These are phyloP conservation scores for Candida andamanensis DNA, from an alignment of 805 yeast genomes.

Conservation along the genomic window DNA sequence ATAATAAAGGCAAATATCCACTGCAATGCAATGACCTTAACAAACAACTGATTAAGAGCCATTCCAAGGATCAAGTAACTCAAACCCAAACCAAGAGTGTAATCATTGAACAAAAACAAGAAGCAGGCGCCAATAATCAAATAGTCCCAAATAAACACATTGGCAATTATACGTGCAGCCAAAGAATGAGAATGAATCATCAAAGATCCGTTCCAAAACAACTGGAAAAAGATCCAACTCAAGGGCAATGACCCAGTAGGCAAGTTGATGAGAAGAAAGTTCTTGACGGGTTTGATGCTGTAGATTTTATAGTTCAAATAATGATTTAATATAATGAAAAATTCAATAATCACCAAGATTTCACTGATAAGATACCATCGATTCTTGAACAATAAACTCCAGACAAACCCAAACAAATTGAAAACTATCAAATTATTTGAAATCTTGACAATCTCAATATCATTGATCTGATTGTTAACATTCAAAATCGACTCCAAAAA, in stretches of 20 bases:
- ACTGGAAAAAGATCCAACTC: conserved; percentile 66
- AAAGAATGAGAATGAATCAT: conserved; percentile 56
- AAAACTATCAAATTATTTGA: conserved; percentile 53
- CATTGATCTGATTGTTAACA: conserved; percentile 10
- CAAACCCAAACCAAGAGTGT: conserved; percentile 60
- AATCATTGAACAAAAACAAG: conserved; percentile 59
- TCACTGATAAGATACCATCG: conserved; percentile 58
- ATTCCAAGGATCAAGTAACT: conserved; percentile 58
- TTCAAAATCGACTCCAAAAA: conserved; percentile 28
- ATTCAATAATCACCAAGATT: conserved; percentile 52
- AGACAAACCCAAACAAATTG: conserved; percentile 54
- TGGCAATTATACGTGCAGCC: conserved; percentile 65
- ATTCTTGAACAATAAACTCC: conserved; percentile 59
- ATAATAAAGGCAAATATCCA: conserved; percentile 80
- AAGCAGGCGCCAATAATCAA: conserved; percentile 58
- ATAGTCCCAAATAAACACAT: conserved; percentile 74
- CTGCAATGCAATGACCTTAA: conserved; percentile 70
- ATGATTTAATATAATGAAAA: conserved; percentile 51
- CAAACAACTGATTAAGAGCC: conserved; percentile 65
- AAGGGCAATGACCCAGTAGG: conserved; percentile 67
- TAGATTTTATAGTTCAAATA: conserved; percentile 60
- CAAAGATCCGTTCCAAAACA: conserved; percentile 86
- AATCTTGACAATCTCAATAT: conserved; percentile 10
- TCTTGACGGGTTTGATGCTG: conserved; percentile 44
- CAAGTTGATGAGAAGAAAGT: conserved; percentile 58